phyloP scores from a whole-genome alignment of 768 basidiomycete genomes.

The Exidia glandulosa region DNA sequence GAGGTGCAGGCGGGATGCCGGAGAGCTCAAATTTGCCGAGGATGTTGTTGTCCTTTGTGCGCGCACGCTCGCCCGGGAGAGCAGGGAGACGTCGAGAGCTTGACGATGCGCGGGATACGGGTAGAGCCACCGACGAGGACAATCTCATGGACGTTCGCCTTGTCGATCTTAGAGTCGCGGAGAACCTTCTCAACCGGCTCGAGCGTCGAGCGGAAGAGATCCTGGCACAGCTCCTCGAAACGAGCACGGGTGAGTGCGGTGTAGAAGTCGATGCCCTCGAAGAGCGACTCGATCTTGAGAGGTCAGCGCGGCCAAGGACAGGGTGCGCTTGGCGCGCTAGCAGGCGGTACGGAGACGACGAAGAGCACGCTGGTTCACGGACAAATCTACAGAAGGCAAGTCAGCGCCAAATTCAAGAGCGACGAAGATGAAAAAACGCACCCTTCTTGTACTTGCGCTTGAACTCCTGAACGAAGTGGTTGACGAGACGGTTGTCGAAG shows the following conservation, averaged over 20 bases:
- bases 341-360: too few relatives aligned
- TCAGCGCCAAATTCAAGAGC: too few relatives aligned
- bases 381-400: too few relatives aligned
- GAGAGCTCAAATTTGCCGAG: constrained; percentile 38
- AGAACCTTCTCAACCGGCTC: constrained; percentile 98
- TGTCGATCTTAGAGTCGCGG: constrained; percentile 97
- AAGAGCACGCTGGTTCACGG: too few relatives aligned
- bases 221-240: too few relatives aligned
- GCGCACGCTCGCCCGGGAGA: constrained; percentile 50
- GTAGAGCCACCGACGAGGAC: constrained; percentile 95
- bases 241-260: too few relatives aligned
- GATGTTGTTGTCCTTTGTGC: constrained; percentile 38
- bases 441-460: too few relatives aligned
- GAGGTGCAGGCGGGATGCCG: constrained; percentile 33
- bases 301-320: constrained; percentile 92
- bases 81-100: constrained; percentile 98
- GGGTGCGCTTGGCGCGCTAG: constrained; percentile 97
- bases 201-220: too few relatives aligned
- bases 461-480: constrained; percentile 81
- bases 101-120: too few relatives aligned
- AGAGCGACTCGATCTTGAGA: constrained; percentile 98
- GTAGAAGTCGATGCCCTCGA: too few relatives aligned
- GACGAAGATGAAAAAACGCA: too few relatives aligned
- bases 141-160: too few relatives aligned
- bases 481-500: constrained; percentile 85